Evolutionary conservation across 2,329 filamentous ascomycete genomes (phyloP).

Genomic region (Epichloe glyceriae): DNA sequence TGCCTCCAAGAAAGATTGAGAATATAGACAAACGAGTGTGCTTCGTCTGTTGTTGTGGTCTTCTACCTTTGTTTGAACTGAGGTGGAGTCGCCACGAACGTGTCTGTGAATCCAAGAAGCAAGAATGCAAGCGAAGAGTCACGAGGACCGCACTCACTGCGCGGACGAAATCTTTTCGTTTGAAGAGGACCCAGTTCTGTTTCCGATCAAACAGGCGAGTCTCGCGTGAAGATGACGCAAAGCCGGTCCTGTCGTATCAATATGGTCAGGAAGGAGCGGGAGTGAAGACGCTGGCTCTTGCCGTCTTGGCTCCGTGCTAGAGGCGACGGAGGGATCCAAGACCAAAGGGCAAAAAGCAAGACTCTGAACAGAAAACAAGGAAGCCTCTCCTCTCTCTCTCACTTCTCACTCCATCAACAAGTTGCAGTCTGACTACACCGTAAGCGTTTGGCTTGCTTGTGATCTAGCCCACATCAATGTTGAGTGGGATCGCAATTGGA

Average conservation of each 20-base stretch:
- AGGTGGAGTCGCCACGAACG: neutral
- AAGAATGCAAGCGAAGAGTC: neutral
- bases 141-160: neutral
- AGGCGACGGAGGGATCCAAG: neutral
- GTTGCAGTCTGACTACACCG: neutral
- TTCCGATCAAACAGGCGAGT: conserved; percentile 1
- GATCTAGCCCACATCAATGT: neutral
- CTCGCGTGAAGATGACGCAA: conserved; percentile 3
- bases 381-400: neutral
- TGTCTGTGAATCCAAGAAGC: conserved; percentile 2
- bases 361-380: neutral
- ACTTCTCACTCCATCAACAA: neutral
- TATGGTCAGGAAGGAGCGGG: conserved; percentile 1
- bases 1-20: neutral
- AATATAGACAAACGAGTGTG: conserved; percentile 1
- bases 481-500: neutral
- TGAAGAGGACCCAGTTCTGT: neutral
- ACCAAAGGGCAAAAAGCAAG: neutral
- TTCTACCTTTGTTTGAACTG: neutral
- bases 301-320: neutral
- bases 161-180: neutral
- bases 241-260: neutral
- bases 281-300: neutral
- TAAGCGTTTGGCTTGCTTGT: neutral
- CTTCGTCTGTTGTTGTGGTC: neutral